These are phyloP conservation scores for Gaeumannomyces sp. DNA, from an alignment of 2,329 filamentous ascomycete genomes.

Conservation along the genomic window DNA sequence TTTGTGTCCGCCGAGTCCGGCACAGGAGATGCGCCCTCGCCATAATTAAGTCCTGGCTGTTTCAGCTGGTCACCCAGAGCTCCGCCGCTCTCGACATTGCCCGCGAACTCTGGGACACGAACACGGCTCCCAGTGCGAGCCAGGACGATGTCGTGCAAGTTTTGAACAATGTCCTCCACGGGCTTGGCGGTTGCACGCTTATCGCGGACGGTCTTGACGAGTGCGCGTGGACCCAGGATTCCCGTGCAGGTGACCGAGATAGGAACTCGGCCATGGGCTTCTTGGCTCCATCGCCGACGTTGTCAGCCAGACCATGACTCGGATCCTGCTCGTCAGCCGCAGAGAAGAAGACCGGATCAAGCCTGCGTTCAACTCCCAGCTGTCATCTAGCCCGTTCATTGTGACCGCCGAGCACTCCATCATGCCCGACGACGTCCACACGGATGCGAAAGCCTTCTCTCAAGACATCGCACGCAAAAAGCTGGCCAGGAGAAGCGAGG, in stretches of 20 bases:
- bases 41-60: not conserved
- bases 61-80: not conserved
- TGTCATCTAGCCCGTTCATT: not conserved
- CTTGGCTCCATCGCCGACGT: not conserved
- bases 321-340: not conserved
- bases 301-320: not conserved
- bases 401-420: not conserved
- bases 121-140: not conserved
- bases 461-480: not conserved
- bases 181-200: not conserved
- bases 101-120: not conserved
- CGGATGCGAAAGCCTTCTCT: not conserved
- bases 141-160: not conserved
- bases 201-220: slow-evolving; percentile 1
- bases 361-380: not conserved
- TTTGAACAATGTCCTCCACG: not conserved
- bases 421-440: not conserved
- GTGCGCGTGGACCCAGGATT: not conserved
- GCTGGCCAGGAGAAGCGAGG: not conserved
- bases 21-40: not conserved
- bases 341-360: not conserved
- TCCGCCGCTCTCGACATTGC: not conserved
- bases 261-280: slow-evolving; percentile 1
- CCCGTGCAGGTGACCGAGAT: not conserved
- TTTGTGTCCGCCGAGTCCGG: not conserved